A percentile compares a stretch with the other conserved stretches of the same genome.
Conservation (phyloP, 2,329 filamentous ascomycete species). For the Cordyceps javanica region DNA sequence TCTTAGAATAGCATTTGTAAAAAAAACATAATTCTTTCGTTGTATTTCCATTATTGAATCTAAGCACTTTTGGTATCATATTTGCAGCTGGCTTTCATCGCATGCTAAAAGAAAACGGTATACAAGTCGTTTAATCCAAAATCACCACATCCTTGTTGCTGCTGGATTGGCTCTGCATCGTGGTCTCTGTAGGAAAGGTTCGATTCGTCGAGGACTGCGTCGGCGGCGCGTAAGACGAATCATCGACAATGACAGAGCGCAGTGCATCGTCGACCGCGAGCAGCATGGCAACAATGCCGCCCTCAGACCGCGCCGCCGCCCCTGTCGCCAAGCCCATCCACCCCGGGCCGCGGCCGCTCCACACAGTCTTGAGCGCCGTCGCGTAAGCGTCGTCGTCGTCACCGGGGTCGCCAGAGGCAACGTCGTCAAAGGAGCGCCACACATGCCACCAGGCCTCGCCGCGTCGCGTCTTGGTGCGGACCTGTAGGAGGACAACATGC, state of each 20-base stretch:
- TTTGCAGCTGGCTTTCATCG: neutral
- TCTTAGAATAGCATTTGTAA: neutral
- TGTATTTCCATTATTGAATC: neutral
- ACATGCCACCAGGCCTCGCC: conserved; percentile 48
- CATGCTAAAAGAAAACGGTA: neutral
- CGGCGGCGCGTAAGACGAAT: neutral
- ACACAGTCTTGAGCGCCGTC: conserved; percentile 37
- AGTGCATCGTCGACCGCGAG: conserved; percentile 42
- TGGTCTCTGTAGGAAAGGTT: neutral
- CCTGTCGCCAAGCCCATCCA: conserved; percentile 44
- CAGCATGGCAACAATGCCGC: conserved; percentile 41
- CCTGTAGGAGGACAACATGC: conserved; percentile 41
- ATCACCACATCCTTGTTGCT: conserved; percentile 3
- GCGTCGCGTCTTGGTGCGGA: conserved; percentile 43
- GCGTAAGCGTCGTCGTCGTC: conserved; percentile 28
- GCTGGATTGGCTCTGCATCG: neutral
- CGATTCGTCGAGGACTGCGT: neutral
- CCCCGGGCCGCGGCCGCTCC: conserved; percentile 36
- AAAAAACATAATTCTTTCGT: neutral
- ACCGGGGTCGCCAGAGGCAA: neutral
- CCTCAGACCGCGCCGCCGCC: conserved; percentile 36
- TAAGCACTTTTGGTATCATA: conserved; percentile 11
- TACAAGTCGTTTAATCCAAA: conserved; percentile 4
- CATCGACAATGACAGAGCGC: conserved; percentile 22
- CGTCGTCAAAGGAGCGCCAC: conserved; percentile 26